These are phyloP conservation scores for Trypanosomatidae sp. DNA, from an alignment of 208 protist species.

Conservation along the genomic window DNA sequence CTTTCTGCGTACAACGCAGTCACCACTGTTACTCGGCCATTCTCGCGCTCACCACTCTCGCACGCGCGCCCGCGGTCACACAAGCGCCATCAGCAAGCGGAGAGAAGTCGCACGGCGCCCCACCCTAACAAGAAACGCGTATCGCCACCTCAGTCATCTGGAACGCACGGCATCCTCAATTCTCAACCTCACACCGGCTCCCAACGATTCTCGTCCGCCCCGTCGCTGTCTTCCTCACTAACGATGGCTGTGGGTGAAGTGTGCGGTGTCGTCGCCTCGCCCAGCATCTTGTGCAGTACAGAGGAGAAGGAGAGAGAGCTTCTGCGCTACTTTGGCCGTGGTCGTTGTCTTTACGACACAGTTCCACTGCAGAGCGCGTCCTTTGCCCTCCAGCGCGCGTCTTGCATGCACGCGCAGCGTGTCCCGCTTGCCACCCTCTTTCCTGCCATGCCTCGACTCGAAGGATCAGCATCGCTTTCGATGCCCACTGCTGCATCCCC, in stretches of 20 bases:
- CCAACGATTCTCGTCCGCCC: not conserved
- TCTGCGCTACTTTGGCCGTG: constrained; percentile 29
- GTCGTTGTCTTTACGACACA: constrained; percentile 10
- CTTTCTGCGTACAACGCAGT: not conserved
- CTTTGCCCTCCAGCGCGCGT: constrained; percentile 21
- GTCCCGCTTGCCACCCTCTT: constrained; percentile 28
- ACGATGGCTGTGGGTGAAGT: not conserved
- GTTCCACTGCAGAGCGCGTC: constrained; percentile 12
- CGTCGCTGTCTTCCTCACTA: not conserved
- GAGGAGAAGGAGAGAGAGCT: constrained; percentile 19
- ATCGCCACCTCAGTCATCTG: not conserved
- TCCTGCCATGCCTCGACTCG: constrained; percentile 1
- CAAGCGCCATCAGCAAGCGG: not conserved
- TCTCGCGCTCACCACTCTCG: not conserved
- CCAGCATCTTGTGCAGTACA: not conserved
- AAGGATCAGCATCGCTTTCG: not conserved
- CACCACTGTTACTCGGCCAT: not conserved
- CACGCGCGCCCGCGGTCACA: not conserved
- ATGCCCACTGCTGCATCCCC: not conserved
- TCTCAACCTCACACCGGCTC: not conserved
- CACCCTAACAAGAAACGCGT: not conserved
- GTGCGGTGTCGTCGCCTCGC: not conserved
- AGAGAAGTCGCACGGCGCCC: not conserved
- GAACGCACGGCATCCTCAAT: not conserved
- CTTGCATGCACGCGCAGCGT: constrained; percentile 11